Base-by-base conservation (phyloP, 352 stramenopile species). In the Phytopythium kandeliae region DNA sequence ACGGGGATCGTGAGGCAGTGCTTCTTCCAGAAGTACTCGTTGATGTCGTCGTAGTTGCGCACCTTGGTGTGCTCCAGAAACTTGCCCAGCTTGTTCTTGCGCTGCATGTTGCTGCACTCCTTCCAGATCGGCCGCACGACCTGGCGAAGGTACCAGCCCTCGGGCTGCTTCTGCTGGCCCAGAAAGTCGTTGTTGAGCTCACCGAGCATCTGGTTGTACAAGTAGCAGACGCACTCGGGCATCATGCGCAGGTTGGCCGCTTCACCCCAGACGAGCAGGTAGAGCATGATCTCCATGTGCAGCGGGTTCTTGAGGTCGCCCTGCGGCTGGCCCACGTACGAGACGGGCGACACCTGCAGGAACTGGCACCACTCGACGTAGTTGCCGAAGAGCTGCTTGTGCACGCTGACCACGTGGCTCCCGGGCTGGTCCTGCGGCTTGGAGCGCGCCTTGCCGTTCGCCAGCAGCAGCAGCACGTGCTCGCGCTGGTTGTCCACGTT, bases 191-290 rank as follows among this genome's bases (percentile, higher is more conserved):
- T 49, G 46, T 87, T 85, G 17, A 84, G 51, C 46, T 71, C 51
- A 2, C 46, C 58, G 37, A 88, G 55, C 69, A 88, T 77, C 48
- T 86, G 74, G 60, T 99, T 95, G 65, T 97, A 98, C n/a, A 99
- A 63, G 63, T 97, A 99, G 78, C 95, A 98, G 30, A 98, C 48
- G 67, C 93, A 98, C 60, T 99, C 96, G 2, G 96, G 92, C 86
- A 98, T 97, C 67, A 98, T 94, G 21, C 95, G 78, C 24, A 98
- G 64, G 63, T 99, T 99, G n/a, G 74, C 92, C 0, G 83, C 85
- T 75, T 99, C 96, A 9, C 96, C 95, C 96, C 96, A 99, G 47
- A 98, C 88, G 42, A 97, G 94, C 44, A 99, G 97, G 57, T 96
- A 98, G 6, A 99, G 65, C 51, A 98, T 94, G 6, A 99, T 63